phyloP scores from a whole-genome alignment of 1,284 basidiomycete genomes.

The Cryptococcus depauperatus region DNA sequence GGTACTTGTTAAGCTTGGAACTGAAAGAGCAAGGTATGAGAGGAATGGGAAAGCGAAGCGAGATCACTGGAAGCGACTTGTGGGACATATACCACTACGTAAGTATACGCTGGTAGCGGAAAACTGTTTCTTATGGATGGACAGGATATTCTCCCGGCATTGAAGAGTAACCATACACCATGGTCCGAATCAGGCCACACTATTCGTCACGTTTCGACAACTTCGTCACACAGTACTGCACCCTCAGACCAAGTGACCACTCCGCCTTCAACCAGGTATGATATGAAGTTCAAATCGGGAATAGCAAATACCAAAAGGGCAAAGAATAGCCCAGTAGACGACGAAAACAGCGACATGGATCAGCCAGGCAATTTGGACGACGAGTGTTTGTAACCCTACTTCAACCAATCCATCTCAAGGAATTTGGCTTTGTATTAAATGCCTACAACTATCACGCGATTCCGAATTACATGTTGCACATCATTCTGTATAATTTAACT shows the following conservation, averaged over 20 bases:
- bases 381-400: neutral
- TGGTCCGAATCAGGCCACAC: neutral
- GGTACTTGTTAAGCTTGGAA: constrained; percentile 21
- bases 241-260: neutral
- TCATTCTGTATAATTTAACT: constrained; percentile 4
- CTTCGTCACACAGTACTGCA: neutral
- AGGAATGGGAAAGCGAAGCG: neutral
- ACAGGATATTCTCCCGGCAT: neutral
- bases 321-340: neutral
- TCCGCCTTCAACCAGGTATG: neutral
- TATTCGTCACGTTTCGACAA: neutral
- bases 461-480: neutral
- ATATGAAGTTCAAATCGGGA: neutral
- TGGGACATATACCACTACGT: constrained; percentile 29
- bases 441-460: neutral
- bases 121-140: neutral
- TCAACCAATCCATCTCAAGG: neutral
- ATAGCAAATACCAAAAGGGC: too few species aligned
- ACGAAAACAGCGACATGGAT: neutral
- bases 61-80: constrained; percentile 21
- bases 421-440: neutral
- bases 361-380: neutral
- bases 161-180: neutral
- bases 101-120: constrained; percentile 2
- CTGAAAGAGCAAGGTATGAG: constrained; percentile 2